Evolutionary conservation across 2,329 filamentous ascomycete genomes (phyloP).

Genomic region (Pyricularia grisea): DNA sequence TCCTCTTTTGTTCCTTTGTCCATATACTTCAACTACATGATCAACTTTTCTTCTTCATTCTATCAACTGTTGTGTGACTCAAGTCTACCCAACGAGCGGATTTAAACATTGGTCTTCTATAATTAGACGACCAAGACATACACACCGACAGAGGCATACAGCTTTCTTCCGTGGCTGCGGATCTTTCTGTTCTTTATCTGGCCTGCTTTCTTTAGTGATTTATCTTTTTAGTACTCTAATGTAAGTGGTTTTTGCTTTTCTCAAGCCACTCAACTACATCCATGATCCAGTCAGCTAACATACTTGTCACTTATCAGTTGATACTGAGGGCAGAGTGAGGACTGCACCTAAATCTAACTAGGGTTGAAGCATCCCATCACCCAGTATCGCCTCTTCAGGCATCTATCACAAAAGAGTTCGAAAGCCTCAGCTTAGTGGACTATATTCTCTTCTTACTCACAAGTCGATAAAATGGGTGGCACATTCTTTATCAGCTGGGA

Average conservation of each 20-base stretch:
- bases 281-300: background rate
- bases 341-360: background rate
- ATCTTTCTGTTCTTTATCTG: background rate
- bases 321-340: background rate
- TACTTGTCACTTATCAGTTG: background rate
- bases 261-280: background rate
- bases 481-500: conserved; percentile 62
- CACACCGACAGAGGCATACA: background rate
- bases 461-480: conserved; percentile 21
- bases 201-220: background rate
- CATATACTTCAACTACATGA: background rate
- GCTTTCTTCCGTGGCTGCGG: background rate
- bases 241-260: background rate
- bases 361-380: background rate
- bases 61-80: background rate
- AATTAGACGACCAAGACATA: background rate
- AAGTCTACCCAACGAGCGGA: background rate
- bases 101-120: background rate
- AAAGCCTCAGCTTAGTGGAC: background rate
- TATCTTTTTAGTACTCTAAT: background rate
- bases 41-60: background rate
- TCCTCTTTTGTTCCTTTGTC: background rate
- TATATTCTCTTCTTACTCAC: background rate
- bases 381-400: background rate
- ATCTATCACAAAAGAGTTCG: background rate